Evolutionary conservation across 164 flowering plant genomes (phyloP), one percentile per base, ranked within the genome.

Genomic region (Stephania japonica): DNA sequence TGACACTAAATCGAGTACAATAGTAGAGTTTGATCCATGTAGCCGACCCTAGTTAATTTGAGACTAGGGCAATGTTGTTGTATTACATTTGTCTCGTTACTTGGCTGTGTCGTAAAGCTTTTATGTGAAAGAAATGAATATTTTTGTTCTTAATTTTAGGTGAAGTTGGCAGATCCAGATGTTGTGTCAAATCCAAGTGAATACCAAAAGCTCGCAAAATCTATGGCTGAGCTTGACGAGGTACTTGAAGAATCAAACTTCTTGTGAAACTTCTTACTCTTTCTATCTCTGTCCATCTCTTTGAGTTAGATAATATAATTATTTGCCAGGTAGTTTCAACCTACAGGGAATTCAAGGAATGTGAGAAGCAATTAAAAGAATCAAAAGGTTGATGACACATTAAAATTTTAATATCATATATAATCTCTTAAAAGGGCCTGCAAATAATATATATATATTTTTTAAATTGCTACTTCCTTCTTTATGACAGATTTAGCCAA

Each of bases 131-230:
- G 18, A 41, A 64, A 19, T 19, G 56, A 50, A 72, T 6, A 14
- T 32, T 26, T 42, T 38, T 38, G 23, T 67, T 43, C 38, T 42
- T 75, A 49, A 62, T 53, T 80, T 73, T 73, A 93, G 99, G 92
- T 89, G 66, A 96, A 84, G 87, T 82, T 96, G 78, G 99, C 95
- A 78, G 99, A 96, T 79, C 97, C 99, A 24, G 99, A 91, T 75
- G 85, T 93, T 61, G 89, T 87, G 4, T 89, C 99, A 47, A 96
- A 91, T 85, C 93, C 84, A 8, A 82, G 78, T 68, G 99, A 96
- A 78, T 96, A 96, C 78, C 94, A 91, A 82, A 93, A 88, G 85
- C 83, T 96, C 79, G 97, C 96, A 6, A 94, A 89, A 70, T 96
- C 99, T 18, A 76, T 91, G 88, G 70, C 98, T 49, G 99, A 96